Evolutionary conservation across 2,329 filamentous ascomycete species (phyloP).

Genomic region (Verticillium nubilum): DNA sequence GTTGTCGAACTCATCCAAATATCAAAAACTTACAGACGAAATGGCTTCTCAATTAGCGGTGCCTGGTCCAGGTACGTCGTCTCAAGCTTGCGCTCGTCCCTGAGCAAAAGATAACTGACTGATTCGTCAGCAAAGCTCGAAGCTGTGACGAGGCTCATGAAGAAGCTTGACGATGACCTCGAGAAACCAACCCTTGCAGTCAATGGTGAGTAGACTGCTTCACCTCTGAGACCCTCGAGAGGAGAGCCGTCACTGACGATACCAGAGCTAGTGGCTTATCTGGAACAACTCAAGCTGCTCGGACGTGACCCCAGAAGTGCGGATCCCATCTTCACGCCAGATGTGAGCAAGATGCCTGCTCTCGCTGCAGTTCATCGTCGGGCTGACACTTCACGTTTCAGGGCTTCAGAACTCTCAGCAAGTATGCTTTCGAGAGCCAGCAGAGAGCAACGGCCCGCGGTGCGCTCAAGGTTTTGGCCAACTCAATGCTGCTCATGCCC

Average conservation of each 20-base stretch:
- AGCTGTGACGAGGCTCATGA: conserved; percentile 61
- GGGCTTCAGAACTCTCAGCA: conserved; percentile 69
- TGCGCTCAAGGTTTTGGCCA: conserved; percentile 77
- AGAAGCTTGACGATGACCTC: conserved; percentile 57
- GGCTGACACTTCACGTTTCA: conserved; percentile 26
- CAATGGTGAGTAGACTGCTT: background rate
- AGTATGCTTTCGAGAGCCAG: conserved; percentile 66
- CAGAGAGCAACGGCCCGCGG: conserved; percentile 63
- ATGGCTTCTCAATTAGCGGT: background rate
- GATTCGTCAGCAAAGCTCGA: conserved; percentile 54
- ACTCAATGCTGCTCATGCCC: conserved; percentile 68
- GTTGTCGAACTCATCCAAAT: background rate
- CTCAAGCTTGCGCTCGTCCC: conserved; percentile 3
- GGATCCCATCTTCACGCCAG: conserved; percentile 77
- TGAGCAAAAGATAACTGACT: conserved; percentile 9
- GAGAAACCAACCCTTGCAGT: conserved; percentile 48
- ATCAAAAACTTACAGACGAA: background rate
- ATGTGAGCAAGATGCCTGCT: conserved; percentile 41
- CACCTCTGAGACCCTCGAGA: background rate
- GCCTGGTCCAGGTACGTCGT: background rate
- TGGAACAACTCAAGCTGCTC: conserved; percentile 71
- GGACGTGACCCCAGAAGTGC: conserved; percentile 68
- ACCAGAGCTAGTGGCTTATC: conserved; percentile 55
- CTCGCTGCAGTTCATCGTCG: background rate
- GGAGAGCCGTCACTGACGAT: conserved; percentile 9